Base-by-base conservation (phyloP, 108 stramenopile species). In the Fragilariopsis cylindrus region DNA sequence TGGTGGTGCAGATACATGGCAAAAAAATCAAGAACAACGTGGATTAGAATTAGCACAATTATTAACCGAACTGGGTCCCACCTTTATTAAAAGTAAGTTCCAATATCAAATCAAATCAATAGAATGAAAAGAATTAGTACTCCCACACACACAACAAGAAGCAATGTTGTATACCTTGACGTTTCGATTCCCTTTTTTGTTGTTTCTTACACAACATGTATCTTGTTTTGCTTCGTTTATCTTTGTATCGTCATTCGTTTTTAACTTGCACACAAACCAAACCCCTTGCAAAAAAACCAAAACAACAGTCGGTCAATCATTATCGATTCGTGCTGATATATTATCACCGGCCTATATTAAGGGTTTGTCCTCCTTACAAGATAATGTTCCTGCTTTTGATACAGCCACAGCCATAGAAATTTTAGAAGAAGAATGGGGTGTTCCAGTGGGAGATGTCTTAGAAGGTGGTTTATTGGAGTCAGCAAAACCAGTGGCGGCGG, bases 261-360 rank as follows among this genome's bases (percentile, higher is more conserved):
- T 30, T 2, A 30, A 30, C 30, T 30, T 30, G 30, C 30, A 30
- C 30, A 30, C 30, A 2, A 30, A 30, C 30, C 2, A 30, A 30
- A 0, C 30, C 30, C 2, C 30, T 30, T 30, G 30, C 30, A 30
- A 21, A 21, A 0, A 21, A 30, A 30, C 30, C 30, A 30, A 30
- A 21, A 21, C 19, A 30, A 30, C 55, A 83, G 81, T 98, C 58
- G 98, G 98, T n/a, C 98, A 98, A 80, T 91, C 93, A 5, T 80
- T 98, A 11, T 93, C 92, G 2, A 97, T 96, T 48, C 89, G 98
- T 7, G 95, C 98, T 7, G 98, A 98, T 75, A 65, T 98, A 41
- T 75, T 98, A 19, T 79, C 82, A 48, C 94, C 92, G 15, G 88
- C 89, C 13, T 97, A 96, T 75, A 82, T 89, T 7, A 74, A 83